Conservation (phyloP, 2,329 filamentous ascomycete species). For the Pestalotiopsis fici region DNA sequence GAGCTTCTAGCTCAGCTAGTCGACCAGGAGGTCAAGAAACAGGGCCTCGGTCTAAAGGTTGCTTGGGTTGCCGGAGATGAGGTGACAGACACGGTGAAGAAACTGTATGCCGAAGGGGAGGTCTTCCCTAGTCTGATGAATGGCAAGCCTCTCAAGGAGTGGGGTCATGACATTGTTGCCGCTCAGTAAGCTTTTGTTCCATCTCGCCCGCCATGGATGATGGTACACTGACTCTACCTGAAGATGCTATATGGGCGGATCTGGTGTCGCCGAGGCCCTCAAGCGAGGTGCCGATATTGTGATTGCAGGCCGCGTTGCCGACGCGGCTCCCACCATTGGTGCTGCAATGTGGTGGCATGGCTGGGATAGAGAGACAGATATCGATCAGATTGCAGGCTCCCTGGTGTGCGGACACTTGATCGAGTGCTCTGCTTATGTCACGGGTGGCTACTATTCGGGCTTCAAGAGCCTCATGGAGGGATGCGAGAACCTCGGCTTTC, state of each 20-base stretch:
- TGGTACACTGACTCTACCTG: not conserved
- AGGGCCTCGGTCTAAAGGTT: slow-evolving; percentile 22
- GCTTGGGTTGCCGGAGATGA: slow-evolving; percentile 31
- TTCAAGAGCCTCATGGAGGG: slow-evolving; percentile 36
- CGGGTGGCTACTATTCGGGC: slow-evolving; percentile 46
- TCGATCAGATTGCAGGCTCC: slow-evolving; percentile 40
- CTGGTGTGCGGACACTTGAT: slow-evolving; percentile 44
- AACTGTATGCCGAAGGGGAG: slow-evolving; percentile 22
- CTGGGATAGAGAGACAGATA: slow-evolving; percentile 39
- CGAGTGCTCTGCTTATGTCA: slow-evolving; percentile 43
- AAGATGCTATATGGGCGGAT: slow-evolving; percentile 41
- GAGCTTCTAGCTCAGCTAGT: slow-evolving; percentile 7
- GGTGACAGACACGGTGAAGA: slow-evolving; percentile 21
- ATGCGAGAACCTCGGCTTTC: slow-evolving; percentile 31
- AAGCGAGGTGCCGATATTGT: slow-evolving; percentile 35
- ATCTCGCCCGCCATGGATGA: not conserved
- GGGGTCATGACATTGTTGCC: slow-evolving; percentile 15
- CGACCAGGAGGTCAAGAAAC: slow-evolving; percentile 13
- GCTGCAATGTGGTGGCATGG: slow-evolving; percentile 24
- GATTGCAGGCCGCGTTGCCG: slow-evolving; percentile 37
- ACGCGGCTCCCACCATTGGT: slow-evolving; percentile 46
- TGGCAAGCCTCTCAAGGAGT: slow-evolving; percentile 17
- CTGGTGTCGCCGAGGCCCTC: slow-evolving; percentile 36
- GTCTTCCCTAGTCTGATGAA: slow-evolving; percentile 23
- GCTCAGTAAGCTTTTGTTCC: slow-evolving; percentile 23